Evolutionary conservation across 2,329 filamentous ascomycete genomes (phyloP), one percentile per base, ranked within the genome.

Genomic region (Talaromyces sp.): DNA sequence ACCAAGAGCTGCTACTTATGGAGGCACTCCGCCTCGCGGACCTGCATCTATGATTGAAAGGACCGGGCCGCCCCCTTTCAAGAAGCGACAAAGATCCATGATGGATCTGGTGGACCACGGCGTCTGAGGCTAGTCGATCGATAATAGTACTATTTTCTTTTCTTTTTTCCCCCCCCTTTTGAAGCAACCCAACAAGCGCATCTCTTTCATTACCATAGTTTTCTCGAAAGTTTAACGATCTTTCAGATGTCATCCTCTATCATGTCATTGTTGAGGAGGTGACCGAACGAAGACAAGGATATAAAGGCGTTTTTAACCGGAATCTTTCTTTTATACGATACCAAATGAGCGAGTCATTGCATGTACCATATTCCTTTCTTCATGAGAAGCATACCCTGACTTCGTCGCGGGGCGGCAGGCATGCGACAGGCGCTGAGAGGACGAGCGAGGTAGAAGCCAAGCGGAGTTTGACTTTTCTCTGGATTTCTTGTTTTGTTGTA

Each of bases 31-130:
- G 16, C 54, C 54, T 31, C 54, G 54, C 9, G 54, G 18, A 21
- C 52, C 52, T 40, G 37, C 37, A 28, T 57, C 54, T 12, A n/a
- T 57, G 37, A 57, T 57, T 39, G 37, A 57, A 28, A 57, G 54
- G 31, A n/a, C 54, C 12, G 54, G 21, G 5, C 54, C 54, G 14
- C 54, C 54, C 11, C 35, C 54, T 28, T 57, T 40, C 35, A 57
- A 57, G 14, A 57, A 57, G 37, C 54, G 54, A n/a, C 54, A 57
- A 57, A 40, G 54, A 28, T 57, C 54, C 21, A 57, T 57, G 35
- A 39, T 57, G 37, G 54, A 57, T 57, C 35, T 57, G 5, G 54
- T 57, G 14, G 18, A 42, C 35, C 35, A 31, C 8, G 54, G 5
- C 16, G 21, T 25, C 21, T 54, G 48, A 54, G 14, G 18, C 14